Percentiles rank a stretch among this genome's conserved stretches.
Conservation (phyloP, 495 filamentous ascomycete genomes). For the Haplographium delicatum region DNA sequence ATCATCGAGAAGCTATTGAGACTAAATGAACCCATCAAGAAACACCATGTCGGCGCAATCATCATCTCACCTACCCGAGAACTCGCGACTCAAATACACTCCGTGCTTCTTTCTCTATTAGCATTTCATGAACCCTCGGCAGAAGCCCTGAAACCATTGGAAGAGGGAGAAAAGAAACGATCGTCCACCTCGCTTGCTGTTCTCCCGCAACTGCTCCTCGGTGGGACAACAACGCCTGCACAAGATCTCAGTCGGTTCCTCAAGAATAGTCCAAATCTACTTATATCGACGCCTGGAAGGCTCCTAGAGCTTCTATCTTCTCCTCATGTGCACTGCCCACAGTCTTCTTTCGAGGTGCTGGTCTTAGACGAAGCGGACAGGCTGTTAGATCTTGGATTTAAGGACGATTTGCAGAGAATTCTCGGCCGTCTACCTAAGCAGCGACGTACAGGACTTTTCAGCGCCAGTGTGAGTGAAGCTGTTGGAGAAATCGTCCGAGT, state of each 20-base stretch:
- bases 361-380: slow-evolving; percentile 94
- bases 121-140: slow-evolving; percentile 79
- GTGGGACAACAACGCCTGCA: slow-evolving; percentile 72
- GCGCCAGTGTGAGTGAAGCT: slow-evolving; percentile 86
- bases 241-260: slow-evolving; percentile 83
- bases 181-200: slow-evolving; percentile 53
- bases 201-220: slow-evolving; percentile 83
- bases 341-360: slow-evolving; percentile 83
- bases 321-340: slow-evolving; percentile 83
- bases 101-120: slow-evolving; percentile 70
- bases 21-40: slow-evolving; percentile 66
- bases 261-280: slow-evolving; percentile 71
- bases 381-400: slow-evolving; percentile 91
- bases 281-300: slow-evolving; percentile 85
- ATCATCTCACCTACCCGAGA: slow-evolving; percentile 92
- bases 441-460: slow-evolving; percentile 87
- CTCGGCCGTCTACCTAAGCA: slow-evolving; percentile 84
- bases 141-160: slow-evolving; percentile 45
- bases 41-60: slow-evolving; percentile 83
- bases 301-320: slow-evolving; percentile 84
- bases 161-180: slow-evolving; percentile 48
- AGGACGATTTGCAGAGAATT: slow-evolving; percentile 82
- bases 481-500: slow-evolving; percentile 87
- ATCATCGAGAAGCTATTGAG: slow-evolving; percentile 79
- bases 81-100: slow-evolving; percentile 83